Conservation (phyloP, 176 grass and related monocot species). For the Pontederia crassipes region DNA sequence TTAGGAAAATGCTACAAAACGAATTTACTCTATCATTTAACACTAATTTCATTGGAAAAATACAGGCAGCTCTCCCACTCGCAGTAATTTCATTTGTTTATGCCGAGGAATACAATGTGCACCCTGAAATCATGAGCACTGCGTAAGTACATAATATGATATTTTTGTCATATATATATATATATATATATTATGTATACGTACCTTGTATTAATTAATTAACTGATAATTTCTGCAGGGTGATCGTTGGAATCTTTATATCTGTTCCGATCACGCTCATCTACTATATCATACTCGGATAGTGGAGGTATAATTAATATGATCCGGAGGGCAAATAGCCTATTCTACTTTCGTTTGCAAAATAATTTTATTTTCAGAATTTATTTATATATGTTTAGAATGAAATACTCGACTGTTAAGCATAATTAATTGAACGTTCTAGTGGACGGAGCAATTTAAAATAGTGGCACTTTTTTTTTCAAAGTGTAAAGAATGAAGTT, state of each 20-base stretch:
- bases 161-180: not conserved
- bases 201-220: not conserved
- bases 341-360: too few relatives aligned
- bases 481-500: too few relatives aligned
- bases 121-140: not conserved
- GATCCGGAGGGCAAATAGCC: too few relatives aligned
- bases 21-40: not conserved
- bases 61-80: slow-evolving; percentile 2
- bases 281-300: slow-evolving; percentile 1
- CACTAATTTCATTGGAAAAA: not conserved
- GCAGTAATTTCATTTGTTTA: slow-evolving; percentile 1
- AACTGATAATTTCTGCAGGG: not conserved
- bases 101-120: slow-evolving; percentile 4
- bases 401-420: too few relatives aligned
- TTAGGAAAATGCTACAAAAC: not conserved
- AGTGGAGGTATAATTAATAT: not conserved
- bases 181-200: not conserved
- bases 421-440: too few relatives aligned
- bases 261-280: not conserved
- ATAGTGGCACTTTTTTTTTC: too few relatives aligned
- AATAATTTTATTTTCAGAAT: too few relatives aligned
- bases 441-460: too few relatives aligned
- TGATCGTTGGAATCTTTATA: not conserved
- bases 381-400: too few relatives aligned
- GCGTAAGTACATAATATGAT: not conserved